Conservation (phyloP, 306 rosid genomes). For the Prunus campanulata region DNA sequence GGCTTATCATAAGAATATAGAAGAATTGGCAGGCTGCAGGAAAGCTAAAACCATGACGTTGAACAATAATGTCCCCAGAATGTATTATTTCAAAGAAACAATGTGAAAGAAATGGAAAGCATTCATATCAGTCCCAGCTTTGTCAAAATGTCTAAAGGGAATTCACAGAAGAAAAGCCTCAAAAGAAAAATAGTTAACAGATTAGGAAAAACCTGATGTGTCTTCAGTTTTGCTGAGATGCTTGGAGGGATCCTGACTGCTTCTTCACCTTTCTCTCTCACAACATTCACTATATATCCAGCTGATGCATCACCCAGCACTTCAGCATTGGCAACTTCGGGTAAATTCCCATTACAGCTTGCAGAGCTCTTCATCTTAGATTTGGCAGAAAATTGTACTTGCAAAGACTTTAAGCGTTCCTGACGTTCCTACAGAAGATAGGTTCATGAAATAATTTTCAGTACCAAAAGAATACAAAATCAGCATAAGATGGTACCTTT, state of each 20-base stretch:
- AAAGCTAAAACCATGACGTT: not conserved
- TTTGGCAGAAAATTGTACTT: constrained; percentile 72
- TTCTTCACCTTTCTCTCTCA: constrained; percentile 92
- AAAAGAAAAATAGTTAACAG: not conserved
- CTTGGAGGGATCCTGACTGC: constrained; percentile 89
- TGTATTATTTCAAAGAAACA: too few relatives aligned
- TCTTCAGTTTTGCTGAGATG: constrained; percentile 82
- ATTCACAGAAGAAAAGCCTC: not conserved
- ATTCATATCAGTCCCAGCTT: not conserved
- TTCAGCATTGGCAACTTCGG: constrained; percentile 72
- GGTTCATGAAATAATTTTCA: constrained; percentile 6
- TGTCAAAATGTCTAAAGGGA: constrained; percentile 7
- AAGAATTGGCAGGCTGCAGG: not conserved
- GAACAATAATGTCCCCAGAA: not conserved
- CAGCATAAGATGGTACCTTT: constrained; percentile 48
- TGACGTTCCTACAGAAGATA: constrained; percentile 76
- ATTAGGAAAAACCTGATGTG: constrained; percentile 67
- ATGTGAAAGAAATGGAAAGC: not conserved
- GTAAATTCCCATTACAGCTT: constrained; percentile 59
- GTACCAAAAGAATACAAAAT: constrained; percentile 12
- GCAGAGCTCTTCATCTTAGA: constrained; percentile 52
- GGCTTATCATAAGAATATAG: too few relatives aligned
- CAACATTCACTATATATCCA: constrained; percentile 92
- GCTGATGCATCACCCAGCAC: constrained; percentile 75
- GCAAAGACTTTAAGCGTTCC: constrained; percentile 81